phyloP scores from a whole-genome alignment of 768 basidiomycete species.

The Pisolithus orientalis region DNA sequence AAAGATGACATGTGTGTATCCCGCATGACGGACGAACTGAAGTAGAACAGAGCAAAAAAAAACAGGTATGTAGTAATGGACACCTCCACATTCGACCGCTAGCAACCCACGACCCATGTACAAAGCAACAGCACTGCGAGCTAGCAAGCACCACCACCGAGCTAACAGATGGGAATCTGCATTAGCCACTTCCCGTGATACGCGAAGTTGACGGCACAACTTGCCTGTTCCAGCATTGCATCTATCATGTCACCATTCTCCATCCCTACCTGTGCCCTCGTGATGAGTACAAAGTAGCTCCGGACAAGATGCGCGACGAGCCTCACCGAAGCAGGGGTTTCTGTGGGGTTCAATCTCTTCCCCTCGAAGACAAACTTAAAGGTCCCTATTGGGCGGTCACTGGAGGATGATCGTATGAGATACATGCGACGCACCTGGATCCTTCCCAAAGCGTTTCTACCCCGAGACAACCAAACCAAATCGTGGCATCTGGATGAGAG shows the following conservation, averaged over 20 bases:
- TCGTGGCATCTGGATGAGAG: not conserved
- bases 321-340: conserved; percentile 51
- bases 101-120: too few species aligned
- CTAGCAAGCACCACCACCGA: too few species aligned
- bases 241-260: conserved; percentile 63
- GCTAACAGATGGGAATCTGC: too few species aligned
- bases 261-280: conserved; percentile 41
- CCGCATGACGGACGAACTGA: too few species aligned
- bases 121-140: too few species aligned
- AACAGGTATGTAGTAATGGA: too few species aligned
- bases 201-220: conserved; percentile 8
- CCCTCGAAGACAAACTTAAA: conserved; percentile 60
- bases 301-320: not conserved
- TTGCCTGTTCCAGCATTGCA: conserved; percentile 50
- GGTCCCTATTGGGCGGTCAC: conserved; percentile 37
- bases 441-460: conserved; percentile 56
- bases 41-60: too few species aligned
- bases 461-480: not conserved
- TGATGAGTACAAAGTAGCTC: not conserved
- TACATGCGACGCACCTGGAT: conserved; percentile 34
- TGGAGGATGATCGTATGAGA: not conserved
- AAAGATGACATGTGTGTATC: too few species aligned
- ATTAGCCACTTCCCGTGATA: too few species aligned
- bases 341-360: conserved; percentile 36
- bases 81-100: too few species aligned